Base-by-base conservation (phyloP, 1,284 basidiomycete genomes). In the Ustilago curta region DNA sequence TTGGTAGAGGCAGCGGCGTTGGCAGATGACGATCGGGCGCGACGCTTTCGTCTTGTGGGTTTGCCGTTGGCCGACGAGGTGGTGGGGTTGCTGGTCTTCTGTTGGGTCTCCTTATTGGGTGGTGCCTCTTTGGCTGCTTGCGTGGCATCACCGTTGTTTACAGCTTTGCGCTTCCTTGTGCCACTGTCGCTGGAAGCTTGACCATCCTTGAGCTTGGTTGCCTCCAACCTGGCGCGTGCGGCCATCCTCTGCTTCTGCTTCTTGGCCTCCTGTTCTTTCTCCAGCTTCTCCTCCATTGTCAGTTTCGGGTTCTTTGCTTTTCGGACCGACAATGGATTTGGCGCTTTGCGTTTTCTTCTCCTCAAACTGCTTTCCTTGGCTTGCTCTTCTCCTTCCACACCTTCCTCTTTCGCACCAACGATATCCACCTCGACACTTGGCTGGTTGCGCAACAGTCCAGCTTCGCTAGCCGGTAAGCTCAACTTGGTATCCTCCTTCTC, bases 311-410 rank as follows among this genome's bases (percentile, higher is more conserved):
- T 70, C 42, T 79, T 82, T 23, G 74, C 94, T 88, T 94, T 97
- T 87, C 93, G 95, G 40, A 95, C 87, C 67, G 93, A 95, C 4
- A 99, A 88, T 16, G 96, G 94, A 86, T 99, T 99, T 0, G 95
- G 94, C 0, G 88, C 93, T 83, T 94, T 95, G 0, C 59, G 47
- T 35, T 65, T 64, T 2, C 68, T 35, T 29, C 58, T 64, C 27
- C 57, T 58, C n/a, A 23, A 23, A 12, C 57, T 39, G 5, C 32
- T 48, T 11, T 53, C 59, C 12, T 49, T 18, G 3, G 29, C 51
- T n/a, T 40, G 31, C 37, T 16, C 21, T 39, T 7, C 25, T 4
- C 23, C 47, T n/a, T 37, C 58, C 7, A 1, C 44, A 39, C 21
- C 21, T 35, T 67, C 53, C 2, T 27, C 55, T 79, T 89, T 91